A percentile compares a stretch with the other conserved stretches of the same genome.
Evolutionary conservation across 202 grass and related monocot genomes (phyloP).

Genomic region (Hordeum pubiflorum): DNA sequence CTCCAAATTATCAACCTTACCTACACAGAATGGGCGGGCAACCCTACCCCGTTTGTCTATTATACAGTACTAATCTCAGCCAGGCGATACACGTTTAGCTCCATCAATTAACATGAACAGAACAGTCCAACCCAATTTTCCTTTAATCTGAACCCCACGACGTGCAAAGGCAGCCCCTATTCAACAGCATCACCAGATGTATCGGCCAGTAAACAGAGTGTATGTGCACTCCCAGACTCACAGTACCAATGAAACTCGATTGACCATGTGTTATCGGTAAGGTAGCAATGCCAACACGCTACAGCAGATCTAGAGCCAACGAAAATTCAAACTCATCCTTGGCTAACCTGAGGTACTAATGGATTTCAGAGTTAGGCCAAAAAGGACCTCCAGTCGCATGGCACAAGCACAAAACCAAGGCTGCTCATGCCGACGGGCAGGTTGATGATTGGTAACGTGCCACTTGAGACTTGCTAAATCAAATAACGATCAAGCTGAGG

Average conservation of each 20-base stretch:
- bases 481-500: too few species aligned
- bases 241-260: not conserved
- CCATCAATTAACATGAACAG: not conserved
- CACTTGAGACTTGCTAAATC: too few species aligned
- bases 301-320: not conserved
- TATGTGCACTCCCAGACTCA: too few species aligned
- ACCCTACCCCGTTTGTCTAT: not conserved
- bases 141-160: not conserved
- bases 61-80: not conserved
- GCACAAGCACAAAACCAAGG: not conserved
- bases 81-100: not conserved
- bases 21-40: too few species aligned
- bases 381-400: too few species aligned
- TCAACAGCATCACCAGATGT: not conserved
- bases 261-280: not conserved
- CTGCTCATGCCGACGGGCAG: constrained; percentile 32
- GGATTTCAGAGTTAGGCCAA: not conserved
- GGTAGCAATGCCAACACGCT: not conserved
- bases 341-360: not conserved
- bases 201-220: not conserved
- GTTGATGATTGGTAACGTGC: constrained; percentile 48
- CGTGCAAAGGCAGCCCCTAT: not conserved
- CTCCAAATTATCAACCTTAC: too few species aligned
- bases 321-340: not conserved
- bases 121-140: not conserved